Evolutionary conservation across 768 basidiomycete genomes (phyloP).

Genomic region (Daedaleopsis nitida): DNA sequence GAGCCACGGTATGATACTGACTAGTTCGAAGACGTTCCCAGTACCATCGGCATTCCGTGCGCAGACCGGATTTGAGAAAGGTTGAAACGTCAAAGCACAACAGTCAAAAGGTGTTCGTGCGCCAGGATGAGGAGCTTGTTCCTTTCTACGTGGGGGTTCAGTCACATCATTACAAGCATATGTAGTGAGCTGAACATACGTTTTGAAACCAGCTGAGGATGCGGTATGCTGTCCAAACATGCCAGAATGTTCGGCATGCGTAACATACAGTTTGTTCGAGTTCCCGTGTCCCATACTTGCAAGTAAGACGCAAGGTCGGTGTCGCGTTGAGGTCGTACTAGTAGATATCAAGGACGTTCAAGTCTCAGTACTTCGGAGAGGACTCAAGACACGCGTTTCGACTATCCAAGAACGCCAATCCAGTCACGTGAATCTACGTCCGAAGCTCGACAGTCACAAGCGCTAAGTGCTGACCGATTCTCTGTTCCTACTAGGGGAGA

Average conservation of each 20-base stretch:
- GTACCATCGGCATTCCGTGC: constrained; percentile 82
- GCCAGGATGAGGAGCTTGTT: constrained; percentile 64
- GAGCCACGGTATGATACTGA: constrained; percentile 94
- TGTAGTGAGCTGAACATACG: constrained; percentile 42
- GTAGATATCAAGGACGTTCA: too few species aligned
- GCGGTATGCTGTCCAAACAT: constrained; percentile 77
- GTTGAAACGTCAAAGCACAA: constrained; percentile 89
- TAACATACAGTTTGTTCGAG: constrained; percentile 86
- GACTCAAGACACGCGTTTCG: too few species aligned
- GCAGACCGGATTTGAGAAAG: constrained; percentile 86
- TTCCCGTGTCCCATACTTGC: constrained; percentile 81
- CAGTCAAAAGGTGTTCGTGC: constrained; percentile 83
- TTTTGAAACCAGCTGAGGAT: constrained; percentile 71
- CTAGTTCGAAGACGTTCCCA: constrained; percentile 81
- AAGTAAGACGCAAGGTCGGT: background rate
- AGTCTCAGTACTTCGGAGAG: too few species aligned
- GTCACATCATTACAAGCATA: background rate
- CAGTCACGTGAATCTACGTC: too few species aligned
- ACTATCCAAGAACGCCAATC: too few species aligned
- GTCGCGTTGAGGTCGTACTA: too few species aligned
- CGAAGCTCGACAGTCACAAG: too few species aligned
- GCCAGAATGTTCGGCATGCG: constrained; percentile 85
- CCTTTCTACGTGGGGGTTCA: constrained; percentile 48
- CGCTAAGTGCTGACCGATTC: too few species aligned
- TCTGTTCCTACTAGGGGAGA: too few species aligned